Evolutionary conservation across 441 rosid genomes (phyloP).

Genomic region (Jatropha multifida): DNA sequence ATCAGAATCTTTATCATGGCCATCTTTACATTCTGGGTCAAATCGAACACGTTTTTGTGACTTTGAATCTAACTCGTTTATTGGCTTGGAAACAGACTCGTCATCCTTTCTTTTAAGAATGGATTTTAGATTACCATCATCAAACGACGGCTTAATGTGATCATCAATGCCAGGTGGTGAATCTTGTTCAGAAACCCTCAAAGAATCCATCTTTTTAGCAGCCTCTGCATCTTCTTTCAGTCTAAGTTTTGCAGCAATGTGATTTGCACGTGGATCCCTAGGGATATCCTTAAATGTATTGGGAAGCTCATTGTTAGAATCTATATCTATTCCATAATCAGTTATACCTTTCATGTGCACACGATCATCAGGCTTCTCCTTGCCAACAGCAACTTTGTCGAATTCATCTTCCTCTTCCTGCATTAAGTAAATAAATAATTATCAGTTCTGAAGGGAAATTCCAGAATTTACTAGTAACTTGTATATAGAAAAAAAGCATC

Average conservation of each 20-base stretch:
- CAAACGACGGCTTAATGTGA: conserved; percentile 16
- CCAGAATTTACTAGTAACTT: not conserved
- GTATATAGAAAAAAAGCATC: not conserved
- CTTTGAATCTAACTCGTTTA: conserved; percentile 39
- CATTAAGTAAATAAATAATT: conserved; percentile 8
- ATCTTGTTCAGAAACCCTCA: conserved; percentile 51
- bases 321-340: conserved; percentile 58
- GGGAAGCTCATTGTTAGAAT: conserved; percentile 50
- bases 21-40: conserved; percentile 49
- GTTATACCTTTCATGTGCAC: conserved; percentile 48
- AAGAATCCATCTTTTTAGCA: conserved; percentile 58
- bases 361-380: conserved; percentile 42
- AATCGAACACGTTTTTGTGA: conserved; percentile 79
- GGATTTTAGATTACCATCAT: conserved; percentile 53
- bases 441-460: not conserved
- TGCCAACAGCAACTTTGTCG: conserved; percentile 82
- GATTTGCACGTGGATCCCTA: conserved; percentile 86
- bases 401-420: conserved; percentile 87
- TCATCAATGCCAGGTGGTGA: conserved; percentile 8
- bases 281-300: conserved; percentile 35
- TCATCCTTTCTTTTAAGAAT: conserved; percentile 73
- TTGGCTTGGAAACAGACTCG: conserved; percentile 41
- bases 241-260: conserved; percentile 60
- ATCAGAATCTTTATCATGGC: conserved; percentile 30
- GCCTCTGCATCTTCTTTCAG: conserved; percentile 83